Percentiles rank a stretch among this genome's conserved stretches.
These are phyloP conservation scores for Flaveria robusta DNA, from an alignment of 129 eudicot species.

Conservation along the genomic window DNA sequence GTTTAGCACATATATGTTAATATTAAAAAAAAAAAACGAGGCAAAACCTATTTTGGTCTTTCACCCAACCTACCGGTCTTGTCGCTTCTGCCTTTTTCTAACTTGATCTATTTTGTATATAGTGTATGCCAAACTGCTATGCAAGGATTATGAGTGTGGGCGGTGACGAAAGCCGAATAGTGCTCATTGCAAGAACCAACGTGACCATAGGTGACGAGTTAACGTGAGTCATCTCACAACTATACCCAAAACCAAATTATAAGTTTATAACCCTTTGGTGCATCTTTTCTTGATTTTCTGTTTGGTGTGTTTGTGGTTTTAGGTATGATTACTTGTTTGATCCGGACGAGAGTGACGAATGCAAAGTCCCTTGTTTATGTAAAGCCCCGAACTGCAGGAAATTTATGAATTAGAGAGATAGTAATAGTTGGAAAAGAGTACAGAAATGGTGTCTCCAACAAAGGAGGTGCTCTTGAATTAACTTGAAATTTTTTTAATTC, in stretches of 20 bases:
- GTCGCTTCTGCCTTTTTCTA: neutral
- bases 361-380: constrained; percentile 89
- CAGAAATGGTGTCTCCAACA: constrained; percentile 50
- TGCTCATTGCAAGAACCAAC: constrained; percentile 83
- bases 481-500: constrained; percentile 17
- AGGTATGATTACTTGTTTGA: constrained; percentile 98
- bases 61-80: neutral
- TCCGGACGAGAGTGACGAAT: constrained; percentile 91
- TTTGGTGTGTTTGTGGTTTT: constrained; percentile 28
- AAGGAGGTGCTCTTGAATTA: constrained; percentile 36
- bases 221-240: constrained; percentile 51
- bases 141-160: constrained; percentile 99
- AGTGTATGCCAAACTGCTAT: constrained; percentile 98
- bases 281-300: neutral
- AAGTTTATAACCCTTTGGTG: neutral
- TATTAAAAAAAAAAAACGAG: neutral
- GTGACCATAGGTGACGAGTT: constrained; percentile 86
- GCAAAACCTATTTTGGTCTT: neutral
- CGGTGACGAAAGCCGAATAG: constrained; percentile 90
- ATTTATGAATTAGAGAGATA: constrained; percentile 78
- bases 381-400: constrained; percentile 80
- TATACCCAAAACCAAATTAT: constrained; percentile 5
- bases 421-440: constrained; percentile 30
- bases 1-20: neutral
- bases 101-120: constrained; percentile 1